These are phyloP conservation scores for Colletotrichum theobromicola DNA, from an alignment of 2,329 filamentous ascomycete genomes.

Conservation along the genomic window DNA sequence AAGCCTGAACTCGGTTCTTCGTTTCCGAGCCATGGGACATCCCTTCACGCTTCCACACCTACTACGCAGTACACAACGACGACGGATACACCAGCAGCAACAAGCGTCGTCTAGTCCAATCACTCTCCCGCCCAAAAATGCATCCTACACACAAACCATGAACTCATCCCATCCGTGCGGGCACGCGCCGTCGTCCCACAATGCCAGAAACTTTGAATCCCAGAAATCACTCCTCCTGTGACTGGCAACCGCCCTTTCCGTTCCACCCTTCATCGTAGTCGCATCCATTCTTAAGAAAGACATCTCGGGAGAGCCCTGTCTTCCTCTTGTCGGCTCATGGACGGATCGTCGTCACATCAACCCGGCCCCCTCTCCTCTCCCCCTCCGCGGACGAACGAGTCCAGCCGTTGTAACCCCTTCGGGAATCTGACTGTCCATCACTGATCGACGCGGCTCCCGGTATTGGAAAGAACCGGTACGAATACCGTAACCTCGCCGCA, in stretches of 20 bases:
- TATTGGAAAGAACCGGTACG: background rate
- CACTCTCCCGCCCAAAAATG: background rate
- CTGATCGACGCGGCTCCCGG: slow-evolving; percentile 14
- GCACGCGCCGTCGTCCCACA: slow-evolving; percentile 7
- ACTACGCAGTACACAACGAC: background rate
- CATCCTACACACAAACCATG: background rate
- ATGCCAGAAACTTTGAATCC: background rate
- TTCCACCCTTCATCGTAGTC: background rate
- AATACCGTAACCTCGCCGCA: background rate
- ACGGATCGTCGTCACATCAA: slow-evolving; percentile 8
- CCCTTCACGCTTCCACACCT: background rate
- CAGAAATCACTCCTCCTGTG: background rate
- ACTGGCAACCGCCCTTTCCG: background rate
- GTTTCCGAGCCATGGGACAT: slow-evolving; percentile 16
- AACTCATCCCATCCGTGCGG: slow-evolving; percentile 11
- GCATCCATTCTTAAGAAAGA: slow-evolving; percentile 3
- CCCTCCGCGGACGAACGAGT: background rate
- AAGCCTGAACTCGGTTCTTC: background rate
- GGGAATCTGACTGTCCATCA: background rate
- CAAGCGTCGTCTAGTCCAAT: background rate
- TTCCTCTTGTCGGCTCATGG: background rate
- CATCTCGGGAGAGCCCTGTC: slow-evolving; percentile 7
- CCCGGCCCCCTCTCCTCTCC: background rate
- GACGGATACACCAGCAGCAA: background rate
- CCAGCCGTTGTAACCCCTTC: background rate